These are phyloP conservation scores for Ilyonectria destructans DNA, from an alignment of 2,329 filamentous ascomycete species.

Conservation along the genomic window DNA sequence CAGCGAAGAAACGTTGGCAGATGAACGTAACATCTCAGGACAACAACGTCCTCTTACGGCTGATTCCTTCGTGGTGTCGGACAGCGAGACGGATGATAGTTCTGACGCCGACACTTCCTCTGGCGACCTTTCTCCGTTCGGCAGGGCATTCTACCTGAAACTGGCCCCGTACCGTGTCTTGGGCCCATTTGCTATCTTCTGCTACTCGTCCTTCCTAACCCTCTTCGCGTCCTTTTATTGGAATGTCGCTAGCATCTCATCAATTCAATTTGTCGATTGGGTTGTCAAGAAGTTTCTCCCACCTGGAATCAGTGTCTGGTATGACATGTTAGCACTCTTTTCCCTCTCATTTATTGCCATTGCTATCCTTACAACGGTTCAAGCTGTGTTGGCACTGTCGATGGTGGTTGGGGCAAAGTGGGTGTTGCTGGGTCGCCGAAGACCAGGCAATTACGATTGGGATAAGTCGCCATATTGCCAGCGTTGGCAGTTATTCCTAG, in stretches of 20 bases:
- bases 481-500: conserved; percentile 70
- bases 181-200: conserved; percentile 63
- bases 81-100: conserved; percentile 38
- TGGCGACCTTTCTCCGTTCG: conserved; percentile 62
- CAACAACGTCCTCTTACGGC: conserved; percentile 10
- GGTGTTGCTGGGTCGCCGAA: conserved; percentile 65
- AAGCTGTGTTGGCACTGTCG: conserved; percentile 61
- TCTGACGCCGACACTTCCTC: conserved; percentile 2
- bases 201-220: conserved; percentile 64
- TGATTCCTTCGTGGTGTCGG: conserved; percentile 35
- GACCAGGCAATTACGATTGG: conserved; percentile 71
- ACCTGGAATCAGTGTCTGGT: conserved; percentile 45
- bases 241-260: conserved; percentile 65
- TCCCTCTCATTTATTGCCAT: conserved; percentile 59
- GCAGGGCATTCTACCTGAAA: conserved; percentile 69
- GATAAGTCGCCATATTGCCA: conserved; percentile 72
- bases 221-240: conserved; percentile 66
- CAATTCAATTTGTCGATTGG: conserved; percentile 63
- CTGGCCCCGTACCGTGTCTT: conserved; percentile 67
- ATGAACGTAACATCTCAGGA: conserved; percentile 26
- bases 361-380: conserved; percentile 59
- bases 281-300: conserved; percentile 48
- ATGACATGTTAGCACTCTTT: conserved; percentile 58
- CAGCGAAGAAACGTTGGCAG: conserved; percentile 48
- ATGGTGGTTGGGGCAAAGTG: conserved; percentile 67